Base-by-base conservation (phyloP, 2,329 filamentous ascomycete species). In the Verticillium nonalfalfae region DNA sequence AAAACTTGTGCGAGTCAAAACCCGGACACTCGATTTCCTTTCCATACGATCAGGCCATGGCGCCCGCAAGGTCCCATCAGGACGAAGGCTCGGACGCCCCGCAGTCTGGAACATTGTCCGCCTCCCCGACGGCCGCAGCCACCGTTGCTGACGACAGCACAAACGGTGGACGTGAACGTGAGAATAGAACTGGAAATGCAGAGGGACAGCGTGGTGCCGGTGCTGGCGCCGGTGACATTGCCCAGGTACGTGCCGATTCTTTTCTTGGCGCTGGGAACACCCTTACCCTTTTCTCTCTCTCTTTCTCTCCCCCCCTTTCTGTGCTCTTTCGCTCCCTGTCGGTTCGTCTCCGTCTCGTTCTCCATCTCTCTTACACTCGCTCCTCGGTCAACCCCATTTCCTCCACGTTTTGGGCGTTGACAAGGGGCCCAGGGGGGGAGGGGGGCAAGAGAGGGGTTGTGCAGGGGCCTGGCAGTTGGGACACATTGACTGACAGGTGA, bases 401-500 rank as follows among this genome's bases (percentile, higher is more conserved):
- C 18, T 26, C n/a, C 45, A 45, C 39, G 39, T 45, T 39, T 45
- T 45, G n/a, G 39, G 39, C n/a, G 39, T 15, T 15, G 39, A 45
- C 14, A 7, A 15, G 15, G 39, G 13, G n/a, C 26, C 26, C 26
- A 26, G 26, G 26, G 26, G 26, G 4, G 26, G 26, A 4, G 26
- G 26, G 26, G 26, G 26, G 26, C 26, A 26, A 26, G 26, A 26
- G 26, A 26, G 26, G 26, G 26, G 26, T 26, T n/a, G 14, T 45
- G 39, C 5, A 6, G 14, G 39, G 39, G 39, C 13, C 7, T 45
- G 39, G 39, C 39, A 45, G n/a, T n/a, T 21, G 39, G 36, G 21
- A 14, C 56, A 14, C 56, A 57, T 11, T 13, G 18, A 45, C 70
- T 71, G 64, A 71, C 69, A 58, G 52, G n/a, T 18, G 31, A 50